Base-by-base conservation (phyloP, 805 yeast species). In the Brettanomyces bruxellensis region DNA sequence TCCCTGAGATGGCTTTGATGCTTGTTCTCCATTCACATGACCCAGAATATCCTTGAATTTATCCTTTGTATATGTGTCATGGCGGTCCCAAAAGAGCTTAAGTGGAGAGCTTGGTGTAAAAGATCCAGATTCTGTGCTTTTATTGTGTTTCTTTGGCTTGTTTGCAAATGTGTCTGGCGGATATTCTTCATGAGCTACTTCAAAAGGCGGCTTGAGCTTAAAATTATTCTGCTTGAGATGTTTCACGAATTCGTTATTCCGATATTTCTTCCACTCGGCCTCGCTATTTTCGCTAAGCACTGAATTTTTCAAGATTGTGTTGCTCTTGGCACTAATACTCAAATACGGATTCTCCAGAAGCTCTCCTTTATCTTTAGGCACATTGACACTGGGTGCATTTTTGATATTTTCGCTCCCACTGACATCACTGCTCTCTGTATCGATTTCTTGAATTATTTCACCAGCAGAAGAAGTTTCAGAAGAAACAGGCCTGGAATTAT, bases 141-240 rank as follows among this genome's bases (percentile, higher is more conserved):
- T 51, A 30, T 49, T 53, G 30, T 49, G 52, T 24, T 45, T 45
- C 25, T 45, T 49, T 4, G 49, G 43, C 36, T 60, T 58, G 28
- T 60, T 55, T 3, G 64, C 62, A 54, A 62, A 62, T 2, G 66
- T 63, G 45, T 62, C 64, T 1, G 60, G 59, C 3, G 57, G 41
- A 4, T 51, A 49, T 11, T 6, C 25, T 13, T 41, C 28, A 28
- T 28, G 32, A 9, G 9, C 11, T 9, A 28, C 32, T 28, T 28
- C 32, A 28, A 28, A 28, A 6, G 62, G 59, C 13, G 51, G 48
- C 39, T 51, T 47, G 11, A 28, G 32, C 22, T 52, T 51, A 2
- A 55, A 47, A 36, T 53, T 49, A 34, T 51, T 50, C 28, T 54
- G 43, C 37, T 55, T 55, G 34, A 59, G 35, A 3, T 53, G 58